These are phyloP conservation scores for Alternaria rosae DNA, from an alignment of 2,329 filamentous ascomycete genomes.

Conservation along the genomic window DNA sequence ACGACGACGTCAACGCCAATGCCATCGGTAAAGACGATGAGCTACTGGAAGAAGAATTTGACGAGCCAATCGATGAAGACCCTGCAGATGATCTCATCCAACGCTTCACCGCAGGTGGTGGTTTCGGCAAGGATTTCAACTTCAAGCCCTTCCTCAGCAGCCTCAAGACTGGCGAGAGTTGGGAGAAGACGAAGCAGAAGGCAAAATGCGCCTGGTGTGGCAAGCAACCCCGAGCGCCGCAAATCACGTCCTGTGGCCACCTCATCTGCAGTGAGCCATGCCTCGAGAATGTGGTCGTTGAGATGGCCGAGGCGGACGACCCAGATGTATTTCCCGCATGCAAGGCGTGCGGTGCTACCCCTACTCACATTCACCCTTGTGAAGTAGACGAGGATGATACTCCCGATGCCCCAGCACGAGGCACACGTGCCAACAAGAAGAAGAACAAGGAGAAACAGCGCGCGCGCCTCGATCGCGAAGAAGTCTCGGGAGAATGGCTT, in stretches of 20 bases:
- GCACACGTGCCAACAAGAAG: constrained; percentile 24
- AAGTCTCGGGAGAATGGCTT: constrained; percentile 52
- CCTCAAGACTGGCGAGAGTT: constrained; percentile 43
- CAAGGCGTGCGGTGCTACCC: constrained; percentile 43
- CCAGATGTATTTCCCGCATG: constrained; percentile 27
- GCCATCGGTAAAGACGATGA: constrained; percentile 12
- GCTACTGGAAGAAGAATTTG: constrained; percentile 1
- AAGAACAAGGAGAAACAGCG: constrained; percentile 25
- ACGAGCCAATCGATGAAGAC: neutral
- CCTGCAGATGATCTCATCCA: neutral
- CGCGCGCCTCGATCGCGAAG: constrained; percentile 27
- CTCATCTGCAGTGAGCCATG: constrained; percentile 62
- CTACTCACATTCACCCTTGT: constrained; percentile 28
- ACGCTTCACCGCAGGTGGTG: constrained; percentile 9
- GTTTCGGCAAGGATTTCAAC: constrained; percentile 50
- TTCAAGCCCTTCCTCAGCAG: constrained; percentile 53
- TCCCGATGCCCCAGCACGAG: constrained; percentile 2
- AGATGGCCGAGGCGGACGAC: constrained; percentile 30
- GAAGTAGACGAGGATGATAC: constrained; percentile 28
- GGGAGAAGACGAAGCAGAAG: constrained; percentile 53
- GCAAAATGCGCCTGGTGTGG: constrained; percentile 56
- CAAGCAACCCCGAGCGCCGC: constrained; percentile 48
- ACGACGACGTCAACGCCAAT: constrained; percentile 10
- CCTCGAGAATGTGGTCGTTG: constrained; percentile 43
- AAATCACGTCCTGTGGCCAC: constrained; percentile 62